Evolutionary conservation across 2,329 filamentous ascomycete species (phyloP).

Genomic region (Didymella sp.): DNA sequence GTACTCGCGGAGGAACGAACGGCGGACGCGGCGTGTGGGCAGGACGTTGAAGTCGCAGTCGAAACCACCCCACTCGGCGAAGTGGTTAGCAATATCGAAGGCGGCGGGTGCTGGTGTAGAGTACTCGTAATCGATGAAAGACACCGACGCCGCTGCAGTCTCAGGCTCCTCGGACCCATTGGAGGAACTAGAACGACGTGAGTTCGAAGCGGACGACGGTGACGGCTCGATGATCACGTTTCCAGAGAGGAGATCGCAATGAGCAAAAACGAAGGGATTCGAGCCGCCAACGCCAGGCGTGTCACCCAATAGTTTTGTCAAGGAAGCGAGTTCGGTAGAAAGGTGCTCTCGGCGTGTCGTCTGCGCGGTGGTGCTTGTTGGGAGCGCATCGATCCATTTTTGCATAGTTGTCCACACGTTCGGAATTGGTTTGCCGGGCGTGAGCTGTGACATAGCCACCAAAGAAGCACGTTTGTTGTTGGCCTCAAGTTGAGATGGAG

Average conservation of each 20-base stretch:
- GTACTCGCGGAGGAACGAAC: slow-evolving; percentile 84
- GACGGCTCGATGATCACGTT: slow-evolving; percentile 86
- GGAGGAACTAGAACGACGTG: slow-evolving; percentile 44
- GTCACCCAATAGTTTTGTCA: slow-evolving; percentile 75
- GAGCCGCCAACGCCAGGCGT: slow-evolving; percentile 73
- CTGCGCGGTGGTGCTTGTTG: slow-evolving; percentile 73
- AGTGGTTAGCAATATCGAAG: slow-evolving; percentile 97
- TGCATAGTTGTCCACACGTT: slow-evolving; percentile 96
- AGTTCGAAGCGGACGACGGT: slow-evolving; percentile 44
- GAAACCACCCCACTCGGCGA: slow-evolving; percentile 97
- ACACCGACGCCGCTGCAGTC: slow-evolving; percentile 41
- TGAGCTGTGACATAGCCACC: slow-evolving; percentile 50
- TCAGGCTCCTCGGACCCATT: slow-evolving; percentile 40
- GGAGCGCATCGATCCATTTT: slow-evolving; percentile 90
- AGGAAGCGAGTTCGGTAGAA: slow-evolving; percentile 74
- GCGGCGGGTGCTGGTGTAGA: slow-evolving; percentile 91
- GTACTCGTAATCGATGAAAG: slow-evolving; percentile 98
- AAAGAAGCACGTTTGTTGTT: slow-evolving; percentile 48
- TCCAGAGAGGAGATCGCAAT: slow-evolving; percentile 94
- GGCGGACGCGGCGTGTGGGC: slow-evolving; percentile 77
- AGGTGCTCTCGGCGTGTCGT: slow-evolving; percentile 70
- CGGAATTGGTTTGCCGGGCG: slow-evolving; percentile 74
- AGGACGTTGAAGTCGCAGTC: slow-evolving; percentile 89
- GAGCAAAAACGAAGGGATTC: slow-evolving; percentile 85
- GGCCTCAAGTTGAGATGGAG: slow-evolving; percentile 39